Base-by-base conservation (phyloP, 2,329 filamentous ascomycete species). In the Thelonectria olida region DNA sequence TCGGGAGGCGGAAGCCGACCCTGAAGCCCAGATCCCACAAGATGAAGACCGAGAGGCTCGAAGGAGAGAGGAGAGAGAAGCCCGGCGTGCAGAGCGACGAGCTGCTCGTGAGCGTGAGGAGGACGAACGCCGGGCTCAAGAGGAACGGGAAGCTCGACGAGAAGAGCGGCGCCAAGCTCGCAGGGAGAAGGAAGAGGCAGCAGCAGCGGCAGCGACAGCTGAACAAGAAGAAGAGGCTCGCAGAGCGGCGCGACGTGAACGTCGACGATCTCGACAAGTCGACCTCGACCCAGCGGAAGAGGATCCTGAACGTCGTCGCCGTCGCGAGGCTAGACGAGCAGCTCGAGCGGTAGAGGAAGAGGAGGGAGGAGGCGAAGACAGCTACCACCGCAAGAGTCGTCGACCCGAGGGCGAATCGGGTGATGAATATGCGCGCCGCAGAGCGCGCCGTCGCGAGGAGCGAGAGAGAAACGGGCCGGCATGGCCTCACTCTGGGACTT, bases 401-500 rank as follows among this genome's bases (percentile, higher is more conserved):
- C 65, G 67, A 13, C 70, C 75, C 2, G 73, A 71, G 5, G 80
- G 81, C 34, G 75, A 77, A 12, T 78, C 78, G 0, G 81, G 57
- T 19, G 79, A 82, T n/a, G 79, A 82, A 39, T 81, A 80, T 42
- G 78, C 79, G 47, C 81, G 84, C 61, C 79, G 80, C 66, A 76
- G 77, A 71, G 70, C 76, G 49, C 75, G 77, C 13, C 74, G 72
- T 13, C 73, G 76, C 27, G 79, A 73, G 22, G 72, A 75, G 39
- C 68, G 56, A 39, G 56, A 77, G 31, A 28, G 54, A 28, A 36
- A 50, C 13, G 67, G 60, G 7, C 64, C 80, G 8, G 79, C 78
- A 9, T 89, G 87, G 87, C 87, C 87, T 17, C 85, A 88, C 71
- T 88, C 84, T 7, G 87, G 87, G 23, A 89, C 87, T 0, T 86